Conservation (phyloP, 108 stramenopile species). For the Cyclotella atomus region DNA sequence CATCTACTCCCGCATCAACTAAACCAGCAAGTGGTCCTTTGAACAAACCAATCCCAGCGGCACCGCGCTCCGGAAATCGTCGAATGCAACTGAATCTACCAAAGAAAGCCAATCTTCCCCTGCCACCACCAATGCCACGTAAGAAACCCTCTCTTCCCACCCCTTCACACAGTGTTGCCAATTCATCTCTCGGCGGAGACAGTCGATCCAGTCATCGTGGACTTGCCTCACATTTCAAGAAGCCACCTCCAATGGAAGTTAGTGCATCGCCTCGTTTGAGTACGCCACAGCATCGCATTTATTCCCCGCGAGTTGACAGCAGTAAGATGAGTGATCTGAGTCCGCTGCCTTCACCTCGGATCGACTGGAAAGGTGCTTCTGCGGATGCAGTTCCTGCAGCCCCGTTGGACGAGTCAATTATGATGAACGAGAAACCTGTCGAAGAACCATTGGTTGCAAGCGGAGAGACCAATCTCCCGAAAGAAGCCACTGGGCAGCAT, state of each 20-base stretch:
- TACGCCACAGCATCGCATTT: not conserved
- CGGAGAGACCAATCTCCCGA: too few relatives aligned
- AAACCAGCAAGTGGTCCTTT: not conserved
- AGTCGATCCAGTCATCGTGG: conserved; percentile 7
- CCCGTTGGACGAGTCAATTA: not conserved
- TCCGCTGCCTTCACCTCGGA: conserved; percentile 12
- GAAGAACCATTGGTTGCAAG: not conserved
- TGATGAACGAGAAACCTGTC: not conserved
- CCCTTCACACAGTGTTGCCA: not conserved
- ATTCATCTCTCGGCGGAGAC: conserved; percentile 4
- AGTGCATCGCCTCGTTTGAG: not conserved
- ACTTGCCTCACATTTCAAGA: conserved; percentile 14
- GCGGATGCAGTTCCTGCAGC: not conserved
- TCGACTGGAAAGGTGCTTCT: not conserved
- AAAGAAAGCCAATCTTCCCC: conserved; percentile 10
- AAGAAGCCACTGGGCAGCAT: too few relatives aligned
- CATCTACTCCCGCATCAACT: not conserved
- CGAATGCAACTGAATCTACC: conserved; percentile 3
- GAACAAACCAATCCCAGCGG: not conserved
- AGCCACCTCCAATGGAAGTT: conserved; percentile 25
- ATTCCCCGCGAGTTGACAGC: conserved; percentile 1
- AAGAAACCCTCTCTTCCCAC: not conserved
- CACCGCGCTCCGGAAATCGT: conserved; percentile 11
- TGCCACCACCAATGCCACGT: conserved; percentile 15
- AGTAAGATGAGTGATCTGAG: conserved; percentile 1